Evolutionary conservation across 371 early-diverging fungal genomes (phyloP), one percentile per base, ranked within the genome.

Genomic region (Apophysomyces ossiformis): DNA sequence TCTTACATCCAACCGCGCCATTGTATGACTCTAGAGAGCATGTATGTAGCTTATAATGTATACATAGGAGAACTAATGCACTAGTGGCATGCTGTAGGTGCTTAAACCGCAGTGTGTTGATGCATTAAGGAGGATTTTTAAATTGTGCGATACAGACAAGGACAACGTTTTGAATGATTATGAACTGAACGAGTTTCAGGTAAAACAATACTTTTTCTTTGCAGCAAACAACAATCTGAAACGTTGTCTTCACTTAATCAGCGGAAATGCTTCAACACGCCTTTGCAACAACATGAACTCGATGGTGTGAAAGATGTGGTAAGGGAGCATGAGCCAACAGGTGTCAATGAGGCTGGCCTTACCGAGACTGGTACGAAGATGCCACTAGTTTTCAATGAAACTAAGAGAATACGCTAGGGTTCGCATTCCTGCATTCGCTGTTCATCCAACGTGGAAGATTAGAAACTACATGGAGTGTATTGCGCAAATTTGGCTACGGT

Each of bases 391-490:
- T 36, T 5, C 44, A 58, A 46, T 7, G 8, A 37, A 58, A 37
- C 39, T 26, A 15, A 60, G 6, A 2, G n/a, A 37, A 44, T 5
- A 35, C 41, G 18, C 12, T 73, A 74, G 96, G 99, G 5, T 99
- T 99, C 70, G 77, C 96, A 44, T 96, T 91, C 70, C 80, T 99
- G 54, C 96, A 97, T 72, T 90, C 91, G 39, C 86, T 96, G 26
- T 99, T 98, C 75, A 96, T 99, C 58, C 96, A 97, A 83, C 84
- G 95, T 11, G 99, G 99, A 4, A 87, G 98, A 21, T 83, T 96
- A 8, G 99, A 99, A 67, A 99, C 99, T 1, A 96, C 97, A 9
- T 99, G 99, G 99, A 93, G 95, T 21, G 97, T 99, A 3, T 75
- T 99, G 44, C 82, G 97, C 37, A 91, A 90, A 68, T 99, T 96